Percentiles rank a stretch among this genome's conserved stretches.
phyloP scores from a whole-genome alignment of 2,329 filamentous ascomycete species.

The Chaetomium strumarium region DNA sequence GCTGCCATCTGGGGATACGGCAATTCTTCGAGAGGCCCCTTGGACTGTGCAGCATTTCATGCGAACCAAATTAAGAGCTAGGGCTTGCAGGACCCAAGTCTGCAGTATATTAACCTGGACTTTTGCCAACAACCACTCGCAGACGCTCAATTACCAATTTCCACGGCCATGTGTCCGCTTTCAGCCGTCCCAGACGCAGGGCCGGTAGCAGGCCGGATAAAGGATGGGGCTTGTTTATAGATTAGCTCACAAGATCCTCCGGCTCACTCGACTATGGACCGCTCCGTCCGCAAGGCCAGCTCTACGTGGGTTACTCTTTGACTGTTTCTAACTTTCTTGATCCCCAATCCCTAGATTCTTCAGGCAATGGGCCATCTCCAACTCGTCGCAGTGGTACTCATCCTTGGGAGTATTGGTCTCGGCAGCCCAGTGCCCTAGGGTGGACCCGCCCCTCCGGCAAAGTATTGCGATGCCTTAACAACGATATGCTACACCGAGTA shows the following conservation, averaged over 20 bases:
- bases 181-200: not conserved
- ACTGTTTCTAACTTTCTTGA: not conserved
- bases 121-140: not conserved
- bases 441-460: conserved; percentile 16
- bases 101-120: not conserved
- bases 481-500: conserved; percentile 30
- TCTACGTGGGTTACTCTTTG: not conserved
- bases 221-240: not conserved
- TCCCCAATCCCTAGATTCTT: not conserved
- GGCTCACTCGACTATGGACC: too few relatives aligned
- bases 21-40: too few relatives aligned
- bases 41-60: too few relatives aligned
- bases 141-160: conserved; percentile 1
- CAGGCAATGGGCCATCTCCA: conserved; percentile 25
- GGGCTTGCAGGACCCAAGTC: too few relatives aligned
- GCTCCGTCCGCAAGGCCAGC: not conserved
- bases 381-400: conserved; percentile 17
- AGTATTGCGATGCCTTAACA: conserved; percentile 27
- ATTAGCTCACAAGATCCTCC: not conserved
- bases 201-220: not conserved
- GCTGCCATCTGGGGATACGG: too few relatives aligned
- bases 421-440: conserved; percentile 19
- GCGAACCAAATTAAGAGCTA: too few relatives aligned
- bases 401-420: conserved; percentile 15
- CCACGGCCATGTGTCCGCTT: not conserved